Evolutionary conservation across 345 rosid genomes (phyloP).

Genomic region (Aquilaria malaccensis): DNA sequence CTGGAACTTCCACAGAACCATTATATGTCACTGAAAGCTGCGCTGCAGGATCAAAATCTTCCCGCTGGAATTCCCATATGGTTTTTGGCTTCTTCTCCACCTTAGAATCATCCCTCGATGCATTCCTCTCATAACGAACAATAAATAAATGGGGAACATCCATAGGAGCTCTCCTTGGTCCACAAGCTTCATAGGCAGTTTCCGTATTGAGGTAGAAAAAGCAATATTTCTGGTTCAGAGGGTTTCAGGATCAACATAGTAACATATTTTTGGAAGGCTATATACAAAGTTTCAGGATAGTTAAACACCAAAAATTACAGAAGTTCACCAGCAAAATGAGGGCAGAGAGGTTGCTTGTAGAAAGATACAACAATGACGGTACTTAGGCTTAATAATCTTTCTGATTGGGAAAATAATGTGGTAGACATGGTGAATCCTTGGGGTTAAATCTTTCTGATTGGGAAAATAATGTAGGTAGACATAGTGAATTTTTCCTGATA

Average conservation of each 20-base stretch:
- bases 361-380: too few relatives aligned
- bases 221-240: conserved; percentile 68
- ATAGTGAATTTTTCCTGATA: too few relatives aligned
- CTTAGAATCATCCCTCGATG: conserved; percentile 34
- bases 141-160: conserved; percentile 78
- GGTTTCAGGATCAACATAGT: neutral
- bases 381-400: too few relatives aligned
- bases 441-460: too few relatives aligned
- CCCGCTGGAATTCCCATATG: conserved; percentile 45
- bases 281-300: too few relatives aligned
- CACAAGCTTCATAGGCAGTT: conserved; percentile 79
- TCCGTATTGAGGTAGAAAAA: conserved; percentile 80
- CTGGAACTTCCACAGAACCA: conserved; percentile 56
- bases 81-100: conserved; percentile 43
- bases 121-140: conserved; percentile 74
- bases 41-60: conserved; percentile 70
- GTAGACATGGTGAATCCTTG: too few relatives aligned
- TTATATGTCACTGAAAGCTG: conserved; percentile 90
- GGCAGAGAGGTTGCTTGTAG: too few relatives aligned
- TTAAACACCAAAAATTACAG: too few relatives aligned
- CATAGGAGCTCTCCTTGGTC: conserved; percentile 61
- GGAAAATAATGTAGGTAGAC: too few relatives aligned
- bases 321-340: too few relatives aligned
- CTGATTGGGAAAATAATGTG: too few relatives aligned
- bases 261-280: too few relatives aligned